Evolutionary conservation across 345 rosid species (phyloP).

Genomic region (Citrus mangshanensis): DNA sequence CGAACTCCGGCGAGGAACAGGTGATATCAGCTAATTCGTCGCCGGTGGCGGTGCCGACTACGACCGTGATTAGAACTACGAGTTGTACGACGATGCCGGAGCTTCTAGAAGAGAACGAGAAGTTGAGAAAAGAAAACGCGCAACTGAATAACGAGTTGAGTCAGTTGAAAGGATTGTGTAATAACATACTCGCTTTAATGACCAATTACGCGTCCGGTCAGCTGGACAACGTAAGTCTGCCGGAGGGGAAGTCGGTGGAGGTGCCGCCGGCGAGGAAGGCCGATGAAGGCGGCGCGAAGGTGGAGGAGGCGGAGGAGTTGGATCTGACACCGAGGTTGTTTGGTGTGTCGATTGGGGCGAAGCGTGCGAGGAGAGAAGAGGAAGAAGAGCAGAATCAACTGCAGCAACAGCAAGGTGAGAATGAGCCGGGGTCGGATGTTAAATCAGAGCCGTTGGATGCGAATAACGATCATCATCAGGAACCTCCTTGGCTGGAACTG

Average conservation of each 20-base stretch:
- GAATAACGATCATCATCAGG: conserved; percentile 29
- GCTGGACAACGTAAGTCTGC: conserved; percentile 24
- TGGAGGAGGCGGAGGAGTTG: conserved; percentile 17
- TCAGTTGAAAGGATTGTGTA: conserved; percentile 61
- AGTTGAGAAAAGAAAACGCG: conserved; percentile 65
- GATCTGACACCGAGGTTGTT: conserved; percentile 62
- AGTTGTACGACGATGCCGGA: conserved; percentile 76
- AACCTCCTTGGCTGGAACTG: conserved; percentile 61
- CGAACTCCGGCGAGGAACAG: conserved; percentile 79
- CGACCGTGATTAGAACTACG: conserved; percentile 33
- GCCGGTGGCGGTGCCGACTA: conserved; percentile 34
- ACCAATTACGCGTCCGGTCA: conserved; percentile 50
- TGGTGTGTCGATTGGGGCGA: conserved; percentile 79
- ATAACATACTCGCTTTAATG: conserved; percentile 61
- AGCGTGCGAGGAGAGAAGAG: conserved; percentile 58
- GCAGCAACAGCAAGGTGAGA: conserved; percentile 14
- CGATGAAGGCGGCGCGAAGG: conserved; percentile 18
- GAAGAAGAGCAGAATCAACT: conserved; percentile 29
- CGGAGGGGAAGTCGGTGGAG: conserved; percentile 47
- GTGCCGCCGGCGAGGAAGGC: conserved; percentile 37
- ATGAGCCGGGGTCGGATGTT: conserved; percentile 31
- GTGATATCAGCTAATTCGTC: conserved; percentile 67
- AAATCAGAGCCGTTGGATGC: conserved; percentile 70
- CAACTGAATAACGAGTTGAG: conserved; percentile 66
- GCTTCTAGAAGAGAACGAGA: conserved; percentile 77